Conservation (phyloP, 768 basidiomycete species). For the Candolleomyces eurysporus region DNA sequence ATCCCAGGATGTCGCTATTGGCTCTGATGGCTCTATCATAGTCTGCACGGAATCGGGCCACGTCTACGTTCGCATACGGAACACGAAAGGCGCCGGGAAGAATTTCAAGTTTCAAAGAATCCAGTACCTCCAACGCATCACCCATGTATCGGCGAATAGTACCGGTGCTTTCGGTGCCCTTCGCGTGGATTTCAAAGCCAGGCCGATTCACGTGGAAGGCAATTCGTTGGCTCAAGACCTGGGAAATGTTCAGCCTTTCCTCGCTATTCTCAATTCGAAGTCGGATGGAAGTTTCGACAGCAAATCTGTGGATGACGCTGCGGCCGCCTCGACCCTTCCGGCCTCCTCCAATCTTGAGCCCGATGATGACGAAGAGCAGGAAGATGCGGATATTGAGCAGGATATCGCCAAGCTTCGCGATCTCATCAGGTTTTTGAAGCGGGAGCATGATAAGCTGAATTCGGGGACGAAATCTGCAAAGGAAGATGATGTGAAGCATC, state of each 20-base stretch:
- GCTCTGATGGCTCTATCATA: conserved; percentile 83
- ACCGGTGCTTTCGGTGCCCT: conserved; percentile 89
- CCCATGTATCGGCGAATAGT: conserved; percentile 79
- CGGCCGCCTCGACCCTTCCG: too few species aligned
- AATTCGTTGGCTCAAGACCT: conserved; percentile 65
- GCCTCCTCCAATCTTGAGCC: too few species aligned
- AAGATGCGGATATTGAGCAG: conserved; percentile 33
- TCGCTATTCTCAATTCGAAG: not conserved
- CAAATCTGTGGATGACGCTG: not conserved
- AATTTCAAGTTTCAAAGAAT: conserved; percentile 78
- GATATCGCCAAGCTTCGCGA: conserved; percentile 34
- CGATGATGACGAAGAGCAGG: conserved; percentile 31
- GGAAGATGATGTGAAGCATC: conserved; percentile 16
- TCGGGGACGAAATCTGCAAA: conserved; percentile 7
- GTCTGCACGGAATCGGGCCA: conserved; percentile 95
- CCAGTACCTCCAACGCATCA: conserved; percentile 80
- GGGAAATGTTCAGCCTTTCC: not conserved
- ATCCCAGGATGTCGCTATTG: conserved; percentile 80
- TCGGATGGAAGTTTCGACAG: not conserved
- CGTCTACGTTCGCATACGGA: conserved; percentile 80
- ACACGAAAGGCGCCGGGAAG: conserved; percentile 37
- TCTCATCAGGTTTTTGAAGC: conserved; percentile 31
- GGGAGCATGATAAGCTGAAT: conserved; percentile 25
- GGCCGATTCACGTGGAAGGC: conserved; percentile 53
- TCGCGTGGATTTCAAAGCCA: conserved; percentile 65